Conservation (phyloP, 192 early-diverging fungal species). For the Funneliformis geosporum region DNA sequence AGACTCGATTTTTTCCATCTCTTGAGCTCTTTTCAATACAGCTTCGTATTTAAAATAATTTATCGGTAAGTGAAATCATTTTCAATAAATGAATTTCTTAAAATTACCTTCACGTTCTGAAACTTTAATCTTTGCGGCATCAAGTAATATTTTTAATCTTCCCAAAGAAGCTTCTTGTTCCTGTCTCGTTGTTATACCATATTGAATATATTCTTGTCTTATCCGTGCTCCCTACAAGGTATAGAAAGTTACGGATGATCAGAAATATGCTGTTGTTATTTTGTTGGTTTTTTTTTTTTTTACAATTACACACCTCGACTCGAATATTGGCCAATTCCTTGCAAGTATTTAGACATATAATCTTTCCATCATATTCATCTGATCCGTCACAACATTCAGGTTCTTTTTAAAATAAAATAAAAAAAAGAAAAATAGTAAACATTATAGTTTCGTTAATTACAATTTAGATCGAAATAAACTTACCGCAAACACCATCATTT, state of each 20-base stretch:
- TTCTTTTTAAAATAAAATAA: constrained; percentile 48
- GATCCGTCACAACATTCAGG: constrained; percentile 95
- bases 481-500: constrained; percentile 94
- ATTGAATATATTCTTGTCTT: constrained; percentile 36
- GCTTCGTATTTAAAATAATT: not conserved
- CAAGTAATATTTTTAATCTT: constrained; percentile 8
- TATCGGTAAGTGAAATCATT: not conserved
- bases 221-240: constrained; percentile 14
- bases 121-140: constrained; percentile 23
- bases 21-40: constrained; percentile 15
- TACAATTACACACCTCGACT: constrained; percentile 22
- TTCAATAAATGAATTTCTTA: not conserved
- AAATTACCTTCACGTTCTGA: constrained; percentile 35
- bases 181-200: constrained; percentile 35
- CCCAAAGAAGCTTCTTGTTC: constrained; percentile 27
- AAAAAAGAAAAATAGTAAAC: not conserved
- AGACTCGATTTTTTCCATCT: not conserved
- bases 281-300: not conserved
- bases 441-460: not conserved
- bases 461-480: not conserved
- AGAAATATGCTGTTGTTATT: not conserved
- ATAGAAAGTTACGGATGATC: not conserved
- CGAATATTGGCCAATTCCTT: constrained; percentile 41
- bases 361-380: constrained; percentile 72
- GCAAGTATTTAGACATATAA: constrained; percentile 78